A percentile compares a stretch with the other conserved stretches of the same genome.
phyloP scores from a whole-genome alignment of 306 rosid genomes.

The Castanopsis chinensis region DNA sequence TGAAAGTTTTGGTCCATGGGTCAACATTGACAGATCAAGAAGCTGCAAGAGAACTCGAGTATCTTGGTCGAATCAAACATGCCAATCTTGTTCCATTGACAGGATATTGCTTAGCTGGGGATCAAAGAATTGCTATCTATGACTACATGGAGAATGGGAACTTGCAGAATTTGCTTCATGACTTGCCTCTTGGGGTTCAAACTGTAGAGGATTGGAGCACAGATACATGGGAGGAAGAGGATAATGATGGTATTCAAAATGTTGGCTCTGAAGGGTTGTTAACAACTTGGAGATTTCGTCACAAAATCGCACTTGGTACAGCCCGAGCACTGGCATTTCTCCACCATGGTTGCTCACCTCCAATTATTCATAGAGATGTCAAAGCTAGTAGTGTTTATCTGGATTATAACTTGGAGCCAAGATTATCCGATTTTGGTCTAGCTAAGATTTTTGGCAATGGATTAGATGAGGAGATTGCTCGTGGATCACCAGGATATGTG shows the following conservation, averaged over 20 bases:
- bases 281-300: constrained; percentile 88
- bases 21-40: constrained; percentile 89
- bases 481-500: constrained; percentile 72
- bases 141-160: constrained; percentile 99
- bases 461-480: constrained; percentile 75
- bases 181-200: constrained; percentile 89
- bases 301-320: constrained; percentile 86
- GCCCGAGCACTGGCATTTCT: constrained; percentile 94
- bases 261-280: constrained; percentile 77
- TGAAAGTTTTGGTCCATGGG: constrained; percentile 87
- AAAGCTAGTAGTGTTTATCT: constrained; percentile 94
- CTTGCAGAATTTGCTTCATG: constrained; percentile 91
- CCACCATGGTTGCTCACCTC: constrained; percentile 98
- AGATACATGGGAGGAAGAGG: constrained; percentile 89
- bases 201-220: constrained; percentile 92
- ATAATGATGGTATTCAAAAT: constrained; percentile 61
- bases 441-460: constrained; percentile 85
- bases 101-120: constrained; percentile 98
- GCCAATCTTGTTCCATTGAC: constrained; percentile 93
- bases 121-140: constrained; percentile 91
- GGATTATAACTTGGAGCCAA: constrained; percentile 86
- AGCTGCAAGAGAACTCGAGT: constrained; percentile 89
- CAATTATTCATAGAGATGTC: constrained; percentile 86
- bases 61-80: constrained; percentile 96
- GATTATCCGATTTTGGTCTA: constrained; percentile 91